Conservation (phyloP, 495 filamentous ascomycete genomes). For the Aspergillus homomorphus region DNA sequence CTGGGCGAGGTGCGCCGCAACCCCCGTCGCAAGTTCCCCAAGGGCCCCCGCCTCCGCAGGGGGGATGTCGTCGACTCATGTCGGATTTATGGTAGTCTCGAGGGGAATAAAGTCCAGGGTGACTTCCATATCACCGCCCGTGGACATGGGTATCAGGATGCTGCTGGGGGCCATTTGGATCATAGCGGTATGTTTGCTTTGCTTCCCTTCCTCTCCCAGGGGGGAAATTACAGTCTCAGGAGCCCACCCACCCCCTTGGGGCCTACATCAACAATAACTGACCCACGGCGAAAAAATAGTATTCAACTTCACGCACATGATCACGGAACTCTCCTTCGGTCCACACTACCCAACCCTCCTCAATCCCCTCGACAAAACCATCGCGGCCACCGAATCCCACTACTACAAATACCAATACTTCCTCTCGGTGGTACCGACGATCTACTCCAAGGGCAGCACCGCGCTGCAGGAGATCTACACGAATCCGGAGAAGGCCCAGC, state of each 20-base stretch:
- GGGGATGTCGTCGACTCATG: slow-evolving; percentile 60
- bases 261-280: too few species aligned
- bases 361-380: slow-evolving; percentile 92
- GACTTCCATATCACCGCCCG: slow-evolving; percentile 98
- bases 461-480: slow-evolving; percentile 39
- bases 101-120: slow-evolving; percentile 93
- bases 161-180: slow-evolving; percentile 72
- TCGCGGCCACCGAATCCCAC: slow-evolving; percentile 67
- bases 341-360: slow-evolving; percentile 88
- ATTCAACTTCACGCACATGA: slow-evolving; percentile 98
- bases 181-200: slow-evolving; percentile 60
- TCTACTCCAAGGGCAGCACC: slow-evolving; percentile 67
- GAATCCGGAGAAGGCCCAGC: slow-evolving; percentile 16
- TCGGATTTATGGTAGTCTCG: slow-evolving; percentile 83
- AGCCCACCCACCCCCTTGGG: slow-evolving; percentile 3
- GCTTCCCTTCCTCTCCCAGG: neutral
- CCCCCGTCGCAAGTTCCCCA: slow-evolving; percentile 55
- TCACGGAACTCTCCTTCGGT: slow-evolving; percentile 95
- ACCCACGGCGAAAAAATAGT: slow-evolving; percentile 49
- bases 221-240: too few species aligned
- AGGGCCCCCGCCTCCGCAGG: slow-evolving; percentile 66
- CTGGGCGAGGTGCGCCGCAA: slow-evolving; percentile 43
- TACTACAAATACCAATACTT: slow-evolving; percentile 99
- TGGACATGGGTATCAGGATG: slow-evolving; percentile 86
- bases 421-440: slow-evolving; percentile 92